phyloP scores from a whole-genome alignment of 306 rosid species.

The Gastrolobium bilobum region DNA sequence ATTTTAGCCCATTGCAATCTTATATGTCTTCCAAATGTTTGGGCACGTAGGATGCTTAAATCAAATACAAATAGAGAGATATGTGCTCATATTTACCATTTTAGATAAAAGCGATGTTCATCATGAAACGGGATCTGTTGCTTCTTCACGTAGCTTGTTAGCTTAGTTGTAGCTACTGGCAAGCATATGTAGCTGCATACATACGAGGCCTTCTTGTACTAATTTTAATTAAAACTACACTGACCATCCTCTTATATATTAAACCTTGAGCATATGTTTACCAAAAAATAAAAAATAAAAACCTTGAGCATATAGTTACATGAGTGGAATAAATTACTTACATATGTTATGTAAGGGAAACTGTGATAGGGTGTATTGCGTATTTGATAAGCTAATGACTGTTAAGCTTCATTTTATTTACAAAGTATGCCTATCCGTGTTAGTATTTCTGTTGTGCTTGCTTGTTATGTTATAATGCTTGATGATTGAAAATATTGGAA shows the following conservation, averaged over 20 bases:
- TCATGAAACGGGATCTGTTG: background rate
- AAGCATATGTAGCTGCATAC: background rate
- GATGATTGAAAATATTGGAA: too few relatives aligned
- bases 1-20: background rate
- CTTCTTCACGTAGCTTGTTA: slow-evolving; percentile 9
- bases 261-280: slow-evolving; percentile 14
- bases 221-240: background rate
- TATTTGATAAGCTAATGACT: background rate
- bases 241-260: background rate
- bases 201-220: background rate
- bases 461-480: too few relatives aligned
- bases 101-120: slow-evolving; percentile 16
- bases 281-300: too few relatives aligned
- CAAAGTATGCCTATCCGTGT: background rate
- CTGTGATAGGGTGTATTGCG: background rate
- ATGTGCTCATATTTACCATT: background rate
- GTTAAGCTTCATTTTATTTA: background rate
- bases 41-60: background rate
- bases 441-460: too few relatives aligned
- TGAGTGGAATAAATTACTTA: background rate
- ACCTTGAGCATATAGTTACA: slow-evolving; percentile 9
- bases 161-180: slow-evolving; percentile 16
- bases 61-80: background rate
- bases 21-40: slow-evolving; percentile 5
- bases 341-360: slow-evolving; percentile 7